A percentile compares a stretch with the other conserved stretches of the same genome.
phyloP scores from a whole-genome alignment of 805 yeast genomes.

The Spathaspora boniae region DNA sequence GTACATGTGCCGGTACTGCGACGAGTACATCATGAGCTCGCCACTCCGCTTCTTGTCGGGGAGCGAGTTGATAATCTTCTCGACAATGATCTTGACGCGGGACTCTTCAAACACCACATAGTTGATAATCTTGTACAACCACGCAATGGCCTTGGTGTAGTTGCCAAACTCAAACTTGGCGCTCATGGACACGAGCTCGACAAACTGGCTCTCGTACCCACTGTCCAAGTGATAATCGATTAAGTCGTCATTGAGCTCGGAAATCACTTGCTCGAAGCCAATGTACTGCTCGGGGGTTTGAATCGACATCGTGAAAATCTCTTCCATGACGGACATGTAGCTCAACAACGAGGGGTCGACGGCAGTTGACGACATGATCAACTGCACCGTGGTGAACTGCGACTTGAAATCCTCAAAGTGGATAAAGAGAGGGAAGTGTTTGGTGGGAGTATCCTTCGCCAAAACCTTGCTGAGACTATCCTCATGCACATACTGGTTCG shows the following conservation, averaged over 20 bases:
- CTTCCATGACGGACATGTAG: slow-evolving; percentile 59
- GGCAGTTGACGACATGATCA: slow-evolving; percentile 54
- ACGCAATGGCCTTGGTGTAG: slow-evolving; percentile 66
- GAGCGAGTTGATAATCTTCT: slow-evolving; percentile 54
- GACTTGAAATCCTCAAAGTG: slow-evolving; percentile 80
- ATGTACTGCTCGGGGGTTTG: slow-evolving; percentile 49
- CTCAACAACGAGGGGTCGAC: slow-evolving; percentile 55
- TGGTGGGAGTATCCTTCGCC: slow-evolving; percentile 30
- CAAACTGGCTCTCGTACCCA: slow-evolving; percentile 57
- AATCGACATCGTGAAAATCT: slow-evolving; percentile 72
- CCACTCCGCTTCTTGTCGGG: slow-evolving; percentile 67
- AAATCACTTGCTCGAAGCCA: slow-evolving; percentile 74
- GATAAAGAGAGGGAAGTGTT: slow-evolving; percentile 59
- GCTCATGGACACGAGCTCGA: slow-evolving; percentile 62
- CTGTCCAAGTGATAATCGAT: slow-evolving; percentile 53
- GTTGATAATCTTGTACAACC: slow-evolving; percentile 69
- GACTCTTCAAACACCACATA: slow-evolving; percentile 68
- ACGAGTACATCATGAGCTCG: slow-evolving; percentile 59
- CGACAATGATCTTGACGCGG: slow-evolving; percentile 64
- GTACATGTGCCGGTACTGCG: slow-evolving; percentile 52
- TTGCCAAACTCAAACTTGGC: slow-evolving; percentile 60
- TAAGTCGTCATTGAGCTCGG: slow-evolving; percentile 69
- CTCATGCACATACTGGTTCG: slow-evolving; percentile 16
- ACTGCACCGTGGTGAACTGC: slow-evolving; percentile 67
- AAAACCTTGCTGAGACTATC: slow-evolving; percentile 17